Base-by-base conservation (phyloP, 2,329 filamentous ascomycete species). In the Fusarium torreyae region DNA sequence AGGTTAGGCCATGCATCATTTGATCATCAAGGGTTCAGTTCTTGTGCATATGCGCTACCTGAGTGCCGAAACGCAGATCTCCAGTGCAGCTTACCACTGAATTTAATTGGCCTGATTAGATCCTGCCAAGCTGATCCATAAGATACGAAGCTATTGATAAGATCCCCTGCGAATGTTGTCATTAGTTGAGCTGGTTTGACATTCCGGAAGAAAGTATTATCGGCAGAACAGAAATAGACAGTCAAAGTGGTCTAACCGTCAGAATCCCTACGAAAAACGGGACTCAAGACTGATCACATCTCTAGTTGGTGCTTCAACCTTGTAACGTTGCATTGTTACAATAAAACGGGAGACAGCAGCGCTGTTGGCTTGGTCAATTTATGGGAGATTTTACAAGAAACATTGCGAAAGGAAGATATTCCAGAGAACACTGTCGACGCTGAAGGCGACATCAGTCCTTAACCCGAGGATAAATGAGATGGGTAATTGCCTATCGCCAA, bases 391-490 rank as follows among this genome's bases (percentile, higher is more conserved):
- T 17, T 52, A 36, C 4, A 48, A 17, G 3, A 77, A 66, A 17
- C 75, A 73, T 5, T 52, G 55, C 2, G 68, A 66, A 6, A 77
- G 68, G 2, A 72, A 59, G 18, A 57, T 70, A 38, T 72, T 73
- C 78, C 78, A 80, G 38, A 79, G 77, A 11, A 77, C 78, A 2
- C 78, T 78, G 1, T 73, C 71, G 4, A 80, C 74, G 49, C 75
- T 80, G 6, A 2, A 26, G 34, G 4, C n/a, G 0, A 13, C 7
- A 18, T 54, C 7, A 54, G 45, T 22, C 7, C 33, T 14, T 14
- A 5, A 4, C 14, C 11, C 28, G 5, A 3, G 5, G 22, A 44
- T 33, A 2, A 8, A 4, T 0, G 6, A 10, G 5, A 6, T 2
- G 2, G 5, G 18, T 34, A 39, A 66, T n/a, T 44, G 59, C 72